A percentile compares a stretch with the other conserved stretches of the same genome.
Conservation (phyloP, 2,329 filamentous ascomycete species). For the Arthrobotrys conoides region DNA sequence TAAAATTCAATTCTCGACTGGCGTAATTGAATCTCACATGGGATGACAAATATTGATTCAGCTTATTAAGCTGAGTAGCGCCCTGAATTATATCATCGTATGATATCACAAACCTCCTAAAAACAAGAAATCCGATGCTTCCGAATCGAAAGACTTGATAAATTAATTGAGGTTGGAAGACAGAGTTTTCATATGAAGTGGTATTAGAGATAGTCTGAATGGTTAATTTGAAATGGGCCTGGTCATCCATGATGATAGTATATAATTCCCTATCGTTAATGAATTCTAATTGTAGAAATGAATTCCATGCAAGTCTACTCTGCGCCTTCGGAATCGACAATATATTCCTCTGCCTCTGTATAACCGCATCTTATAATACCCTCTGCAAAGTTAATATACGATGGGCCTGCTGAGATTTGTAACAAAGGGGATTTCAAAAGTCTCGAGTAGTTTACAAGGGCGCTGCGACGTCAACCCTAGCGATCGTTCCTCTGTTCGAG, state of each 20-base stretch:
- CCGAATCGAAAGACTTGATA: background rate
- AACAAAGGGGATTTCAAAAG: background rate
- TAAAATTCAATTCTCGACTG: background rate
- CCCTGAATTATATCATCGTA: background rate
- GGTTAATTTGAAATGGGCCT: too few relatives aligned
- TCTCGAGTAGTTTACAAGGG: background rate
- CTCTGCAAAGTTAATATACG: too few relatives aligned
- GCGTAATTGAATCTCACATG: background rate
- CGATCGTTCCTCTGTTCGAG: background rate
- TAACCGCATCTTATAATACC: too few relatives aligned
- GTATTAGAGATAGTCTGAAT: too few relatives aligned
- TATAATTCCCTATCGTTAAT: too few relatives aligned
- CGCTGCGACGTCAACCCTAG: background rate
- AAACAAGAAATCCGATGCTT: background rate
- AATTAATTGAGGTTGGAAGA: background rate
- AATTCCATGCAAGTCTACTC: too few relatives aligned
- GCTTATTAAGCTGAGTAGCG: background rate
- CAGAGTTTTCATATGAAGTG: background rate
- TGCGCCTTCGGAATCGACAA: too few relatives aligned
- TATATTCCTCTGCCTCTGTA: too few relatives aligned
- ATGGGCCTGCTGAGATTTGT: too few relatives aligned
- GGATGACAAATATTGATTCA: conserved; percentile 16
- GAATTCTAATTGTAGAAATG: too few relatives aligned
- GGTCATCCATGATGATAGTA: too few relatives aligned
- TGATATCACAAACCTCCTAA: background rate